Evolutionary conservation across 805 yeast genomes (phyloP).

Genomic region (Candida tammaniensis): DNA sequence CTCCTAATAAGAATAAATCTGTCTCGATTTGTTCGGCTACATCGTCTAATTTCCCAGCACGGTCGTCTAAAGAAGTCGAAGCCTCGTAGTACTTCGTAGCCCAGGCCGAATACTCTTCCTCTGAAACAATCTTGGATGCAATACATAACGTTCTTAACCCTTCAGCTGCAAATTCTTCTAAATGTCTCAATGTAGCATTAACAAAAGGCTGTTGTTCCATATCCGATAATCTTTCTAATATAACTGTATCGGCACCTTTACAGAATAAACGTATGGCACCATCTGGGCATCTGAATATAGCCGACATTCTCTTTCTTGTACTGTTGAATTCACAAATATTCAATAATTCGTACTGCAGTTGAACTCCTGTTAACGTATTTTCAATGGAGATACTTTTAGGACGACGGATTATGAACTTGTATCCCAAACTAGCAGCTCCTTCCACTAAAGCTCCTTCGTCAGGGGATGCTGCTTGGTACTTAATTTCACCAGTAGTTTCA

Average conservation of each 20-base stretch:
- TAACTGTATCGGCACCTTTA: conserved; percentile 98
- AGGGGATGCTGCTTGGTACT: conserved; percentile 98
- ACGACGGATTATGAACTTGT: conserved; percentile 75
- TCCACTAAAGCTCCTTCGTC: conserved; percentile 98
- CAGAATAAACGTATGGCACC: conserved; percentile 85
- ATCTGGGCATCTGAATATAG: conserved; percentile 91
- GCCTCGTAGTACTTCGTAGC: conserved; percentile 66
- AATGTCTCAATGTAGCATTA: conserved; percentile 75
- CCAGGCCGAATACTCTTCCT: conserved; percentile 78
- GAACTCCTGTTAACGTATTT: conserved; percentile 41
- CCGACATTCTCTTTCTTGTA: conserved; percentile 96
- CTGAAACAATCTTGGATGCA: conserved; percentile 78
- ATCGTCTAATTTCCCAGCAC: conserved; percentile 74
- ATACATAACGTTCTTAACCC: conserved; percentile 94
- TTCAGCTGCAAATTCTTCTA: conserved; percentile 95
- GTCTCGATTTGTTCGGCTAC: conserved; percentile 88
- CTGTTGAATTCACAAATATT: conserved; percentile 96
- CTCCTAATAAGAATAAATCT: conserved; percentile 80
- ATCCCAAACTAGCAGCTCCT: conserved; percentile 91
- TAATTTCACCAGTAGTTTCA: conserved; percentile 57
- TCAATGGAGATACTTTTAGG: conserved; percentile 78
- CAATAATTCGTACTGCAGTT: conserved; percentile 67
- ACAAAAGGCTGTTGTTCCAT: conserved; percentile 70
- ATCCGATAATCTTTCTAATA: conserved; percentile 73
- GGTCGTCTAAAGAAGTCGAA: conserved; percentile 71